These are phyloP conservation scores for Clathrospora elynae DNA, from an alignment of 2,329 filamentous ascomycete genomes.

Conservation along the genomic window DNA sequence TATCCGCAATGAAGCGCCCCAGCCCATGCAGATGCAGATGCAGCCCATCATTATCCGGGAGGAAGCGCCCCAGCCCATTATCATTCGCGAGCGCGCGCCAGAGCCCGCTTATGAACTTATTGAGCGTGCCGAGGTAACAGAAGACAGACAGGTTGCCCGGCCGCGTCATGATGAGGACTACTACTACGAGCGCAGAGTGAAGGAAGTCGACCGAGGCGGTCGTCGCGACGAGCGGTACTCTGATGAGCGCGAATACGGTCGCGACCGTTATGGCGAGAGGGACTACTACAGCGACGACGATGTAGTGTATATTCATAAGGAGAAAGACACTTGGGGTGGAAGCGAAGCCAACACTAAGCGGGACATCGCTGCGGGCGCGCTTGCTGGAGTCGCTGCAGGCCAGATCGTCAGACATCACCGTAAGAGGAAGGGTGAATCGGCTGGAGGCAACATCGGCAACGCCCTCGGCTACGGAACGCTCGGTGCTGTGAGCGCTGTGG, in stretches of 20 bases:
- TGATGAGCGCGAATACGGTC: constrained; percentile 45
- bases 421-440: constrained; percentile 61
- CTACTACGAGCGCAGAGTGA: constrained; percentile 63
- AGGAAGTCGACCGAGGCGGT: constrained; percentile 59
- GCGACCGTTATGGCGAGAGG: constrained; percentile 50
- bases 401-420: constrained; percentile 64
- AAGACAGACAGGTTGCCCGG: constrained; percentile 55
- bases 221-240: constrained; percentile 46
- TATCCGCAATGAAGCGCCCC: constrained; percentile 55
- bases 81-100: constrained; percentile 51
- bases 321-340: constrained; percentile 52
- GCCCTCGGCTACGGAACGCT: constrained; percentile 65
- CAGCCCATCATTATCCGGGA: constrained; percentile 56
- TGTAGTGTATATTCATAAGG: constrained; percentile 63
- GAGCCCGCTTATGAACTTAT: constrained; percentile 65
- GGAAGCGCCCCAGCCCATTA: constrained; percentile 49
- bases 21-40: constrained; percentile 51
- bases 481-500: constrained; percentile 66
- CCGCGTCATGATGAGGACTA: constrained; percentile 62
- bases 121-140: constrained; percentile 60
- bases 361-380: constrained; percentile 66
- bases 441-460: constrained; percentile 58
- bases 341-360: constrained; percentile 58
- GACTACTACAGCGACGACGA: constrained; percentile 65
- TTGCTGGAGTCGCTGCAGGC: constrained; percentile 65